Evolutionary conservation across 2,329 filamentous ascomycete species (phyloP), one percentile per base, ranked within the genome.

Genomic region (Metarhizium sp.): DNA sequence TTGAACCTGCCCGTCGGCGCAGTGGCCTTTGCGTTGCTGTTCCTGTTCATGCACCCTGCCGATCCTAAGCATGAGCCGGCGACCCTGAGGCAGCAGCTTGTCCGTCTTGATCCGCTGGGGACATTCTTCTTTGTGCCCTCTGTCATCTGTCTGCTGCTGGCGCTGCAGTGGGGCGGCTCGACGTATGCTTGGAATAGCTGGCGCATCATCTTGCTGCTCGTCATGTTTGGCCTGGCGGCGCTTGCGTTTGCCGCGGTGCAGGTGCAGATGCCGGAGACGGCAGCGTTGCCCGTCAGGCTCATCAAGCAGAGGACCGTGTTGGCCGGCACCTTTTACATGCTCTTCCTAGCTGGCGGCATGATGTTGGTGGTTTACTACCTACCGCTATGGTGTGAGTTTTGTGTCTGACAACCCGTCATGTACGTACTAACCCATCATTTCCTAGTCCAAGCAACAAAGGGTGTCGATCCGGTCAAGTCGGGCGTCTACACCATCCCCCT

Each of bases 161-260:
- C 83, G 1, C 71, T 87, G 38, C 79, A 86, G 62, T 86, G 82
- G 82, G 81, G 81, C 52, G 81, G 81, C 3, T 73, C 74, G 2
- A 73, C 66, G 2, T 79, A 82, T 60, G 58, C 70, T 0, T 85
- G 81, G 81, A 69, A 64, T 43, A 73, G 70, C 59, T 77, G 76
- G 69, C 75, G 76, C 47, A 75, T 82, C 54, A 75, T 84, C 51
- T 60, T 77, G 7, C 70, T 84, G n/a, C 73, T 84, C 8, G 69
- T 75, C 47, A 59, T 81, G 10, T 82, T 79, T 56, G 77, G 63
- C 1, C 61, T 77, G 16, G 70, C 75, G 2, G 69, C 73, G 11
- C 55, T 75, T 38, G 72, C 70, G 5, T 85, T 84, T 62, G 69
- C 70, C 29, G 64, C 68, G 2, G 73, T 84, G 1, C 80, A 85